These are phyloP conservation scores for Cucurbita ficifolia DNA, from an alignment of 306 rosid species.

Conservation along the genomic window DNA sequence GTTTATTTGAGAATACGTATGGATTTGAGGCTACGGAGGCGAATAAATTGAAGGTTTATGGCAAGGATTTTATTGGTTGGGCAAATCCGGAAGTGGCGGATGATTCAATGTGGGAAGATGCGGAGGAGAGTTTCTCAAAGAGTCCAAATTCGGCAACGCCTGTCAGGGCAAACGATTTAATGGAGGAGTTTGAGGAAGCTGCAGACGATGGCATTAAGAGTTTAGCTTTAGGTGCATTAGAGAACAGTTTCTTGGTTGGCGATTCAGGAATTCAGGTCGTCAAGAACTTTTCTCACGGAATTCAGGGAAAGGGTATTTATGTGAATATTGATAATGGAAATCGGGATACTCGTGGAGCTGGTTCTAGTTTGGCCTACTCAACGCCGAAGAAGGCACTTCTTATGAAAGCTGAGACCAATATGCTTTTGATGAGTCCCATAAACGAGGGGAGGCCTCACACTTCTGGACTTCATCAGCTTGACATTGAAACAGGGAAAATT, in stretches of 20 bases:
- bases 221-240: conserved; percentile 86
- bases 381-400: conserved; percentile 83
- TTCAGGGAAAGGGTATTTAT: conserved; percentile 85
- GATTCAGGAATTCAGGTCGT: conserved; percentile 86
- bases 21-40: conserved; percentile 53
- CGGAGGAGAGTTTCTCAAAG: conserved; percentile 44
- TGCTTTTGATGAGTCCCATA: conserved; percentile 96
- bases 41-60: conserved; percentile 65
- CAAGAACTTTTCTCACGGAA: conserved; percentile 70
- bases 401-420: conserved; percentile 87
- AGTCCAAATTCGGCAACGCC: conserved; percentile 54
- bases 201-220: conserved; percentile 81
- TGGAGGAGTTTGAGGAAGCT: conserved; percentile 87
- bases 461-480: conserved; percentile 77
- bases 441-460: conserved; percentile 59
- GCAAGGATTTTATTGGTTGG: conserved; percentile 88
- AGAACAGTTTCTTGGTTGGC: conserved; percentile 82
- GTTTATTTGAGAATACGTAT: conserved; percentile 68
- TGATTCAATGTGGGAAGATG: conserved; percentile 94
- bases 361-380: conserved; percentile 21
- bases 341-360: conserved; percentile 4
- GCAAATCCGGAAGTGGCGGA: conserved; percentile 74
- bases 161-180: conserved; percentile 40
- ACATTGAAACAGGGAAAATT: conserved; percentile 78
- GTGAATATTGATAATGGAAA: conserved; percentile 51